Conservation (phyloP, 116 monocot genomes). For the Posidonia oceanica region DNA sequence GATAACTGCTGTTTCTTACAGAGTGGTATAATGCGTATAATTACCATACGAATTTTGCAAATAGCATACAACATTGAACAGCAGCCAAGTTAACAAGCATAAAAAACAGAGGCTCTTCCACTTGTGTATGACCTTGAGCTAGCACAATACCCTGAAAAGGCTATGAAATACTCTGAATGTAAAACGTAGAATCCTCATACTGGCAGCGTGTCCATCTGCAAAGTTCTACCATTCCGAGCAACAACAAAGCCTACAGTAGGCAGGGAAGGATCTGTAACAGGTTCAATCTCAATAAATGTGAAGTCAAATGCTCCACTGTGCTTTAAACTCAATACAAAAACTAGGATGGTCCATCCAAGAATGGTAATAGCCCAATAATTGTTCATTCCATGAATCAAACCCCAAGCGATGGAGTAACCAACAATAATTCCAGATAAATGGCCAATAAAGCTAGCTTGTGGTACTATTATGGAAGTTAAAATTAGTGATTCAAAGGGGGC, state of each 20-base stretch:
- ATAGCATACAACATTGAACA: no score
- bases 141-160: no score
- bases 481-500: constrained; percentile 90
- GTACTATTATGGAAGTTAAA: constrained; percentile 92
- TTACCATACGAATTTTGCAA: no score
- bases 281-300: constrained; percentile 74
- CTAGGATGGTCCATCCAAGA: constrained; percentile 69
- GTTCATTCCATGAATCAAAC: constrained; percentile 87
- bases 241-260: constrained; percentile 52
- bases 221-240: constrained; percentile 33
- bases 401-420: constrained; percentile 91
- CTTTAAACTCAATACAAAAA: constrained; percentile 73
- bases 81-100: no score
- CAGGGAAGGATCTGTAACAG: constrained; percentile 49
- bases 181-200: background rate
- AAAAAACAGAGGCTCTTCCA: no score
- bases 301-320: constrained; percentile 50
- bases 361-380: constrained; percentile 85
- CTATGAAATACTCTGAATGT: no score
- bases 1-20: no score
- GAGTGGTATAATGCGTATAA: no score
- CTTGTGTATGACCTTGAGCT: no score
- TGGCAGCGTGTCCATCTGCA: constrained; percentile 17
- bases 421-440: constrained; percentile 92
- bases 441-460: constrained; percentile 92